A percentile compares a stretch with the other conserved stretches of the same genome.
Conservation (phyloP, 768 basidiomycete genomes). For the Brasilioporus rufonigricans region DNA sequence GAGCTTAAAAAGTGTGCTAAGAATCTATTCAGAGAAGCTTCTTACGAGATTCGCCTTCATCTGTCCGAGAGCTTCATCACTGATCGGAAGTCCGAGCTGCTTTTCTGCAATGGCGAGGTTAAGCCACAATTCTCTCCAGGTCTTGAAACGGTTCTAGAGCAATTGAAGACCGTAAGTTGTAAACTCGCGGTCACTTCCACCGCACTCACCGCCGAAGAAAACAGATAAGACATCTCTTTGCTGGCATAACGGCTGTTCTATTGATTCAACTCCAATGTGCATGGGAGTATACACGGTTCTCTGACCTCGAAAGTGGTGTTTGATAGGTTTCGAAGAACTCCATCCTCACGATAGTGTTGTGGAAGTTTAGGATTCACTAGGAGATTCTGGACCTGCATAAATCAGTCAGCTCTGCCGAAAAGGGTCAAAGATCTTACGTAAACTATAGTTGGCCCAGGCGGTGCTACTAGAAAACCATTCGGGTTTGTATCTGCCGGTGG, state of each 20-base stretch:
- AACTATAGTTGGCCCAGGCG: too few species aligned
- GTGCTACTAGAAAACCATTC: too few species aligned
- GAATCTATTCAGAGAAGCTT: not conserved
- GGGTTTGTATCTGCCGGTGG: too few species aligned
- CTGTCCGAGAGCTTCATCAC: conserved; percentile 88
- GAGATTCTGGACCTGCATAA: not conserved
- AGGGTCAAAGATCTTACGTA: not conserved
- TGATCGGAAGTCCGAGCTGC: conserved; percentile 86
- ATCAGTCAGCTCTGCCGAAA: too few species aligned
- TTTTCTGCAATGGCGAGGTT: conserved; percentile 96
- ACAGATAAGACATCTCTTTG: conserved; percentile 97
- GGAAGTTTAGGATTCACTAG: not conserved
- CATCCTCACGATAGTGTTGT: conserved; percentile 35
- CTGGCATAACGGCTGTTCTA: conserved; percentile 89
- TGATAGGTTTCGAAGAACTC: conserved; percentile 72
- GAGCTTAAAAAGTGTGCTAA: conserved; percentile 3
- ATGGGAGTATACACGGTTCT: not conserved
- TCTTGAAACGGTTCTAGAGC: conserved; percentile 84
- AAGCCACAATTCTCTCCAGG: conserved; percentile 95
- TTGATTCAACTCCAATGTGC: not conserved
- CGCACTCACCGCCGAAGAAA: conserved; percentile 80
- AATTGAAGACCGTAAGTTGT: not conserved
- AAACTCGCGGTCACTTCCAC: not conserved
- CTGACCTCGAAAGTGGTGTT: conserved; percentile 76
- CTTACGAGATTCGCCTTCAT: conserved; percentile 89